Conservation (phyloP, 805 yeast genomes). For the Blastobotrys mokoenaii region DNA sequence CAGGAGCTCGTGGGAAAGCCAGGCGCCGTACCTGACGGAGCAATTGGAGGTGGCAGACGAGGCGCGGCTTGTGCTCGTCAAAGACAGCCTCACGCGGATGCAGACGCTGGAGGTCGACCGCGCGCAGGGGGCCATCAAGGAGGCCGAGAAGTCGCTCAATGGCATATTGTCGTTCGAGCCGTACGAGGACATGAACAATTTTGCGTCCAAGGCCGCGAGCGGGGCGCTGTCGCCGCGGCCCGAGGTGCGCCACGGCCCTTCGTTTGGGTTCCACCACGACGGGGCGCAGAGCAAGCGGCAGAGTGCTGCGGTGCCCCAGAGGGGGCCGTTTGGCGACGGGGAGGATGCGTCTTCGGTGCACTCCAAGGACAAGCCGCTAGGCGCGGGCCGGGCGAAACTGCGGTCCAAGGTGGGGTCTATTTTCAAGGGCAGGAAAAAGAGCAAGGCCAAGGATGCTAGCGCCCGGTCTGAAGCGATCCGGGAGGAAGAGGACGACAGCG, state of each 20-base stretch:
- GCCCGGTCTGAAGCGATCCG: no score
- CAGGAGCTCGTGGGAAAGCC: slow-evolving; percentile 51
- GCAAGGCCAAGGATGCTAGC: neutral
- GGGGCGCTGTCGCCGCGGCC: neutral
- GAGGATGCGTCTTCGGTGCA: neutral
- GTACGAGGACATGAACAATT: slow-evolving; percentile 41
- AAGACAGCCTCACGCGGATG: slow-evolving; percentile 58
- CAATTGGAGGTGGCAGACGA: slow-evolving; percentile 67
- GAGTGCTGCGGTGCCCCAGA: neutral
- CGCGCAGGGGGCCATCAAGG: slow-evolving; percentile 35
- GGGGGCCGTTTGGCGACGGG: neutral
- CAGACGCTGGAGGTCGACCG: slow-evolving; percentile 53
- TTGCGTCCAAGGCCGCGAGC: neutral
- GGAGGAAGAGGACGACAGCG: slow-evolving; percentile 11
- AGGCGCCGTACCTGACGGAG: slow-evolving; percentile 70
- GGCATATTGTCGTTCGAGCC: slow-evolving; percentile 59
- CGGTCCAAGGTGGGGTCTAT: slow-evolving; percentile 31
- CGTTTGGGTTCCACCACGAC: no score
- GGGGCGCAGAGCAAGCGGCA: neutral
- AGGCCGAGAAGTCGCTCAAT: slow-evolving; percentile 58
- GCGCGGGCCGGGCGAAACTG: slow-evolving; percentile 16
- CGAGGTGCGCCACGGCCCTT: no score
- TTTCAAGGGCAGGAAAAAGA: slow-evolving; percentile 25
- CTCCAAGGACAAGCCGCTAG: neutral
- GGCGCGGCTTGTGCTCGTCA: slow-evolving; percentile 50